Evolutionary conservation across 768 basidiomycete species (phyloP), one percentile per base, ranked within the genome.

Genomic region (Lanmaoa rubissima): DNA sequence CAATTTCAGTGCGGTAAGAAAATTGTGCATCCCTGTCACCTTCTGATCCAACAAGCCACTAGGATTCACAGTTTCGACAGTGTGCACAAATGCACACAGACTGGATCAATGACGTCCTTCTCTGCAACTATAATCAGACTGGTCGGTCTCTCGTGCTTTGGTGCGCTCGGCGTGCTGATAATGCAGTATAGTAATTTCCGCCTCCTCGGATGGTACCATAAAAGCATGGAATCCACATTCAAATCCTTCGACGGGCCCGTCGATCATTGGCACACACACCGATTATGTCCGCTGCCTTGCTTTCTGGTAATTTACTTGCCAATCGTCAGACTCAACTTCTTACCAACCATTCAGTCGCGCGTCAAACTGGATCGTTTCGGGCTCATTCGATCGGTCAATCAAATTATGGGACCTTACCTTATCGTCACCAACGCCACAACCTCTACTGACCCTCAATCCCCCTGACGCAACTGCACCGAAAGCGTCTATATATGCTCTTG

Each of bases 61-160:
- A 85, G 82, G 71, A 73, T 26, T 80, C 85, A 28, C 77, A 79
- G 21, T 98, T 97, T 69, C 82, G 96, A 32, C 95, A 98, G 70
- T 88, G 86, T 55, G 86, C 87, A 10, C 94, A 98, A 68, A 82
- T 84, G 6, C 94, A 98, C 69, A 87, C 86, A 1, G 95, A 98
- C 73, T 99, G 96, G 96, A 84, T 98, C 36, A 99, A 97, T 68
- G 96, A 98, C 65, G 83, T 98, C 46, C 67, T 94, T 3, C 79
- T 99, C 17, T 94, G 92, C 74, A 95, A 98, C 68, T 80, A 85
- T 58, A 94, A 97, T 62, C 94, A 95, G 69, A 97, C 90, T 4
- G 76, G 91, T 88, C 48, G 43, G 84, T 73, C 43, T 19, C 21
- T 39, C 35, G 43, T 57, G 16, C 42, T 19, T 28, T 49, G 17